Base-by-base conservation (phyloP, 257 asterid genomes). In the Verbena officinalis region DNA sequence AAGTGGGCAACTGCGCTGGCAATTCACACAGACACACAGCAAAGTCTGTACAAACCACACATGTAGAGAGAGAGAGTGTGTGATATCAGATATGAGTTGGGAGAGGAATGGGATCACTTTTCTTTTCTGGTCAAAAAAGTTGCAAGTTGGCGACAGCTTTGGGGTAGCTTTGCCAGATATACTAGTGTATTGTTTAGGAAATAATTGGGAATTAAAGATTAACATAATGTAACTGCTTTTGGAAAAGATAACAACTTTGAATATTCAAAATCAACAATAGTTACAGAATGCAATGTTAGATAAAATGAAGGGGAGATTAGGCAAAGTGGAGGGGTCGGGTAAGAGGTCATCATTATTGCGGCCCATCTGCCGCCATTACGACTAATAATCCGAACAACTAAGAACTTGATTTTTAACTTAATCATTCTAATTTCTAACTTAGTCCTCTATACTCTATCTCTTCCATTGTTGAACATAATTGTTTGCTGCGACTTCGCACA, bases 131-230 rank as follows among this genome's bases (percentile, higher is more conserved):
- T 71, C 76, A 71, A 71, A 63, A 70, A 55, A 55, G 17, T 3
- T 8, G 20, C 76, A 70, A 55, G 77, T 76, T 71, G 81, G 74
- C 61, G 70, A 69, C 81, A 76, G 81, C 81, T 76, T 30, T 75
- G 63, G 20, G 19, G 31, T 62, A 17, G 72, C 46, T 74, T 68
- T 68, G 68, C 65, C 74, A 62, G 70, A 23, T 73, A 27, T 60
- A 11, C 16, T 1, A 11, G 12, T 11, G 5, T 1, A 42, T 11
- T 42, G 16, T 42, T 10, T 11, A 3, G 15, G 46, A 63, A 42
- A n/a, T 21, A 16, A 0, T 65, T 24, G 33, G 33, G 33, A 27
- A 27, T 27, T 27, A 27, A 27, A 27, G 33, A 27, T 27, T 27
- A 27, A 27, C n/a, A n/a, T 51, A 53, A 72, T 48, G 65, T 39